These are phyloP conservation scores for Pseudogymnoascus sp. DNA, from an alignment of 2,329 filamentous ascomycete genomes.

Conservation along the genomic window DNA sequence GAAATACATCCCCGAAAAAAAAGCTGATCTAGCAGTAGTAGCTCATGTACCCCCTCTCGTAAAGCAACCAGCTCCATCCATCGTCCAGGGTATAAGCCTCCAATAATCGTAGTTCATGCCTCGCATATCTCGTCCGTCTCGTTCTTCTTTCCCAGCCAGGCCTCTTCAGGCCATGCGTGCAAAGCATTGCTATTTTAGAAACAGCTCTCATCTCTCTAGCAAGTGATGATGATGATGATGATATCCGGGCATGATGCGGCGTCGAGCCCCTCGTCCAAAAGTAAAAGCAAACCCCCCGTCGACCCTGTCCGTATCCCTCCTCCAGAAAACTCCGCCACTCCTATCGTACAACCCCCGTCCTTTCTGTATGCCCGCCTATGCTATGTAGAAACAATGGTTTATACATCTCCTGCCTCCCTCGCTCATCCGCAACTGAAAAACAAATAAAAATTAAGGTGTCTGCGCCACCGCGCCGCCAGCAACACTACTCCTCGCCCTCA, in stretches of 20 bases:
- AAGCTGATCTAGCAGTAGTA: conserved; percentile 1
- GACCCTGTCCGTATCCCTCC: background rate
- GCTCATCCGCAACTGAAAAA: background rate
- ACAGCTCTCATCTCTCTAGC: background rate
- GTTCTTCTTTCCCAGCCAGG: background rate
- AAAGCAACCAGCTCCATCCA: background rate
- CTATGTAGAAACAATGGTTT: conserved; percentile 7
- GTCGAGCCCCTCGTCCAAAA: background rate
- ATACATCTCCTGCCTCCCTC: background rate
- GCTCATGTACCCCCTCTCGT: background rate
- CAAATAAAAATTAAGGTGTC: background rate
- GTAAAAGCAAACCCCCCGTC: background rate
- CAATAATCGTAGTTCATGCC: conserved; percentile 5
- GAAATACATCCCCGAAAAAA: background rate
- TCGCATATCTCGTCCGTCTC: background rate
- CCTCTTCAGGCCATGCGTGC: background rate
- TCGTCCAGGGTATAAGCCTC: conserved; percentile 4
- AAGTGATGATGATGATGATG: background rate
- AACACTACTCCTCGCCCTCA: background rate
- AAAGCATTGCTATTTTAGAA: background rate
- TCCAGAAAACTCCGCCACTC: background rate
- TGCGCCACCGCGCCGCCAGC: background rate
- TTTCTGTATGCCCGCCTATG: background rate
- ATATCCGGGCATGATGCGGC: background rate
- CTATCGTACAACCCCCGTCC: background rate